A percentile compares a stretch with the other conserved stretches of the same genome.
phyloP scores from a whole-genome alignment of 257 asterid genomes.

The Striga asiatica region DNA sequence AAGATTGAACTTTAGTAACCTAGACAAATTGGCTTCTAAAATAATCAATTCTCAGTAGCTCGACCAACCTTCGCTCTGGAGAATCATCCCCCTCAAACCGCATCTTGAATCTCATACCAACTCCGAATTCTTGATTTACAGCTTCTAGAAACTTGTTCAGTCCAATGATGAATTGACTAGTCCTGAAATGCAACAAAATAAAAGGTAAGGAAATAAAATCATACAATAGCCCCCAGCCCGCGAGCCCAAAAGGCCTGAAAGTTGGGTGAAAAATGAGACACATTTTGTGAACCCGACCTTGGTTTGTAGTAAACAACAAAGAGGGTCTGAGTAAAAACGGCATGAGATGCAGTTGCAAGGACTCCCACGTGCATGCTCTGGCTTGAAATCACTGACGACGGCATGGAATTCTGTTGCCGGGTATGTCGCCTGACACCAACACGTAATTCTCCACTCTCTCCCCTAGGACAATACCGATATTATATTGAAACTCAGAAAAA shows the following conservation, averaged over 20 bases:
- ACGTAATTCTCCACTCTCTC: slow-evolving; percentile 53
- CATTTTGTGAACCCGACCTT: slow-evolving; percentile 29
- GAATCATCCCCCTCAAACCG: slow-evolving; percentile 74
- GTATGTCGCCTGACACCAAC: slow-evolving; percentile 63
- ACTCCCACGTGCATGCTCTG: slow-evolving; percentile 86
- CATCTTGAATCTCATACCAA: slow-evolving; percentile 78
- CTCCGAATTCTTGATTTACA: slow-evolving; percentile 40
- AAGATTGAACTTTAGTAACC: slow-evolving; percentile 2
- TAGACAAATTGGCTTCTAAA: background rate
- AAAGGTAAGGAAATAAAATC: background rate
- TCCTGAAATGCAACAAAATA: slow-evolving; percentile 29
- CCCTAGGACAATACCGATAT: too few relatives aligned
- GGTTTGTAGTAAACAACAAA: slow-evolving; percentile 82
- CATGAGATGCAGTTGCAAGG: slow-evolving; percentile 81
- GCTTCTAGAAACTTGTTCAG: slow-evolving; percentile 68
- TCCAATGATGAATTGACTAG: slow-evolving; percentile 70
- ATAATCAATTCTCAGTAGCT: slow-evolving; percentile 2
- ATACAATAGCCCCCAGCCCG: too few relatives aligned
- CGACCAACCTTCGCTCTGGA: slow-evolving; percentile 62
- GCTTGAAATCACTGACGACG: slow-evolving; percentile 72
- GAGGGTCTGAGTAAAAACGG: slow-evolving; percentile 40
- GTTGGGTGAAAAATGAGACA: too few relatives aligned
- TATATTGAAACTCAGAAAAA: too few relatives aligned
- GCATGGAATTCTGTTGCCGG: slow-evolving; percentile 57
- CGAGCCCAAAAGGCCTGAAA: too few relatives aligned